Base-by-base conservation (phyloP, 108 stramenopile species). In the Phaeodactylum tricornutum region DNA sequence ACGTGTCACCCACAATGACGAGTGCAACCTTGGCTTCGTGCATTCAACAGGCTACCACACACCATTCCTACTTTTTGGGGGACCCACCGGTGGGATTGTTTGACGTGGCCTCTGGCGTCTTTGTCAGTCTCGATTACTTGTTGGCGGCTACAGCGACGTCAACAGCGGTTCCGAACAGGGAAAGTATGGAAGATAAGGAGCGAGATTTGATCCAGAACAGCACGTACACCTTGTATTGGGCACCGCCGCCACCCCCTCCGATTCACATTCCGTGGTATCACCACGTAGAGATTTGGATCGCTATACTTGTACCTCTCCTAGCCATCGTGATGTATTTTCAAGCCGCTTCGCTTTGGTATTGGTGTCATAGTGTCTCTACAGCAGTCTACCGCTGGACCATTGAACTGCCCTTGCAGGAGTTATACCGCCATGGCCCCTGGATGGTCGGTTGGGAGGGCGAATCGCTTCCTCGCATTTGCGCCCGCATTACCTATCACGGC, bases 391-490 rank as follows among this genome's bases (percentile, higher is more conserved):
- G 52, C 8, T 22, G 21, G n/a, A 16, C 59, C 12, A 36, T 71
- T 15, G 69, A 73, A 27, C 44, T 68, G 28, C 80, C 80, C 33
- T 27, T 77, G 1, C 35, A 50, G 26, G 80, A 78, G 47, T 20
- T 75, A 6, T 82, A 82, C 55, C 63, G 74, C 2, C 46, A 70
- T 28, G 81, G 74, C 23, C 77, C 77, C 22, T 59, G 60, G 7
- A 19, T 67, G 15, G 27, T 68, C 5, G 45, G 60, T 21, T 82
- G 81, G 81, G 81, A 82, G 46, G 71, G 76, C 17, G 61, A 56
- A 32, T 34, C 70, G 16, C 43, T 78, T 14, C 43, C 65, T 2
- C 42, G 48, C 0, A 69, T 82, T 49, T 82, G 76, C 36, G 44
- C 67, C 17, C 74, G 64, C 4, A 47, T 78, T 2, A 69, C 70